A percentile compares a stretch with the other conserved stretches of the same genome.
Evolutionary conservation across 2,329 filamentous ascomycete genomes (phyloP).

Genomic region (Neonectria punicea): DNA sequence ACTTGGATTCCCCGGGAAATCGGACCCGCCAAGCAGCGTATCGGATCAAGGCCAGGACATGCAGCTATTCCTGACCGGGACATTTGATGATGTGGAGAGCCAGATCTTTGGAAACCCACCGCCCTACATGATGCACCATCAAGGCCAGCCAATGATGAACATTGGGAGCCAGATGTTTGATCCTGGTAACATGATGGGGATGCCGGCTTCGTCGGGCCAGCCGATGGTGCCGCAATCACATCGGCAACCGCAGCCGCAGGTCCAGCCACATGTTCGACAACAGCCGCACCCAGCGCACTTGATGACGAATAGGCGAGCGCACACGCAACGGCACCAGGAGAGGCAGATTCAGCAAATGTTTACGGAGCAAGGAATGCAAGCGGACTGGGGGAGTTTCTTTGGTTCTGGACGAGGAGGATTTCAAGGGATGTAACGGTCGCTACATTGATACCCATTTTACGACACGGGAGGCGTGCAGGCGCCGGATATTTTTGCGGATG

Average conservation of each 20-base stretch:
- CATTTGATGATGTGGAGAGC: slow-evolving; percentile 75
- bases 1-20: slow-evolving; percentile 55
- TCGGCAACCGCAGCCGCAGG: slow-evolving; percentile 40
- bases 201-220: slow-evolving; percentile 45
- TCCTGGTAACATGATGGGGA: slow-evolving; percentile 54
- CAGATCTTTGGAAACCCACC: slow-evolving; percentile 78
- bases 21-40: slow-evolving; percentile 48
- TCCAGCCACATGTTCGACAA: slow-evolving; percentile 36
- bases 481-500: slow-evolving; percentile 38
- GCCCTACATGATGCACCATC: slow-evolving; percentile 70
- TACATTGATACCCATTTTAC: slow-evolving; percentile 53
- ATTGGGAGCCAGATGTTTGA: slow-evolving; percentile 58
- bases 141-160: slow-evolving; percentile 55
- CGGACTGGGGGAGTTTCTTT: slow-evolving; percentile 60
- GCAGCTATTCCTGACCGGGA: slow-evolving; percentile 62
- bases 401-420: slow-evolving; percentile 56
- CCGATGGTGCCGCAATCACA: slow-evolving; percentile 26
- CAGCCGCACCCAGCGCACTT: slow-evolving; percentile 38
- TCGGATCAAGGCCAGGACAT: slow-evolving; percentile 49
- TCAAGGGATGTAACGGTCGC: slow-evolving; percentile 54
- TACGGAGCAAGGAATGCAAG: slow-evolving; percentile 57
- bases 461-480: slow-evolving; percentile 43
- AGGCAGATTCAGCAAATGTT: slow-evolving; percentile 62
- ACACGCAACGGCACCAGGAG: slow-evolving; percentile 48
- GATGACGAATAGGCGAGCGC: slow-evolving; percentile 38